These are phyloP conservation scores for Aspergillus melleus DNA, from an alignment of 2,329 filamentous ascomycete genomes.

Conservation along the genomic window DNA sequence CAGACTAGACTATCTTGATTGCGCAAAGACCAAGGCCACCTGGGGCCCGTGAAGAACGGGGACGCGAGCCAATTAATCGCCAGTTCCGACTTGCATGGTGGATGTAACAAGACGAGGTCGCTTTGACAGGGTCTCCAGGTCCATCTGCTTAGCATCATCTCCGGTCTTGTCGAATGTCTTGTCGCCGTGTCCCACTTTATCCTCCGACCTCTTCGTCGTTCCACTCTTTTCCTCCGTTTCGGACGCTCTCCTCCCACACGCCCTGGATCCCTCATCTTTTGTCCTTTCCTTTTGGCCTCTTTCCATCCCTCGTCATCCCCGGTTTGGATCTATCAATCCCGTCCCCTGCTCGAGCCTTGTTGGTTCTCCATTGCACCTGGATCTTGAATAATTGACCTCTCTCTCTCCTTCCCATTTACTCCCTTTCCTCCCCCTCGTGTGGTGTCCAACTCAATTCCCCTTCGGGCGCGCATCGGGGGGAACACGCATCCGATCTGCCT, in stretches of 20 bases:
- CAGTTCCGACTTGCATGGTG: background rate
- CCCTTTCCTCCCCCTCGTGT: slow-evolving; percentile 2
- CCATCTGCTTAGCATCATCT: slow-evolving; percentile 15
- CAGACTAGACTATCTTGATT: slow-evolving; percentile 10
- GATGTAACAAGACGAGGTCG: slow-evolving; percentile 9
- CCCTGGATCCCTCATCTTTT: background rate
- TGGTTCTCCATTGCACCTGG: background rate
- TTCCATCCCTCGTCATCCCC: background rate
- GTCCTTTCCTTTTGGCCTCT: slow-evolving; percentile 3
- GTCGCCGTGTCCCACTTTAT: slow-evolving; percentile 2
- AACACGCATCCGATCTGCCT: slow-evolving; percentile 12
- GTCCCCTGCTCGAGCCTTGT: background rate
- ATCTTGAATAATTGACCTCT: background rate
- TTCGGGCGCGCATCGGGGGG: slow-evolving; percentile 8
- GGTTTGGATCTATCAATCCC: background rate
- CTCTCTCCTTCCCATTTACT: background rate
- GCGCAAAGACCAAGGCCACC: slow-evolving; percentile 12
- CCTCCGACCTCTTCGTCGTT: background rate
- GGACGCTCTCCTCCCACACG: background rate
- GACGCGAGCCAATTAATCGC: slow-evolving; percentile 12
- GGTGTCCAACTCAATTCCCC: slow-evolving; percentile 10
- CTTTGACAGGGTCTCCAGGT: slow-evolving; percentile 11
- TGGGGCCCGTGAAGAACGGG: slow-evolving; percentile 18
- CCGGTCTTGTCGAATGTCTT: slow-evolving; percentile 4
- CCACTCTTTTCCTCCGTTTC: slow-evolving; percentile 3